Base-by-base conservation (phyloP, 345 rosid genomes). In the Rubroshorea leprosula region DNA sequence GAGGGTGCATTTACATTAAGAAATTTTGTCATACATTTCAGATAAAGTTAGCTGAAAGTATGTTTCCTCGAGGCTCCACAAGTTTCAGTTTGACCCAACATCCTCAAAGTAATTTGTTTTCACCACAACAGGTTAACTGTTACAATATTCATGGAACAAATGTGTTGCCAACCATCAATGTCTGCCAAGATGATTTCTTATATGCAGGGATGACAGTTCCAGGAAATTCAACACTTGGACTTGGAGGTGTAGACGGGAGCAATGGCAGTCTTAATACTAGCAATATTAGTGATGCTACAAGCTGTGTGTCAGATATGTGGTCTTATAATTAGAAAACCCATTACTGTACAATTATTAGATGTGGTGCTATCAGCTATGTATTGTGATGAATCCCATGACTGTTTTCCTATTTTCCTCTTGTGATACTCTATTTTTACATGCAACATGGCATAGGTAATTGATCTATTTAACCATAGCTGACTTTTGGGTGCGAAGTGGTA, bases 31-130 rank as follows among this genome's bases (percentile, higher is more conserved):
- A 5, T 13, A 4, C 4, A 13, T 44, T n/a, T 14, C 45, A 90
- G 97, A 96, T 90, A 71, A 90, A 80, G 73, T 60, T 83, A 68
- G 96, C 89, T 14, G 94, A 90, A 68, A 86, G 77, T 59, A 74
- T 77, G 76, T 78, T 87, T 21, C 58, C 90, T 52, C 75, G 85
- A 73, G 86, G 91, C 4, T 70, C 87, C 0, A 50, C 77, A 6
- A 61, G 71, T 0, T 77, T 84, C 26, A 78, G 67, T 62, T 58
- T 90, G 68, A 84, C 83, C 64, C 87, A 76, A 22, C 77, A 73
- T 59, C 65, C 83, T 44, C 97, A 79, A 38, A 78, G 65, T 55
- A 81, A 68, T 60, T 62, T 80, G 66, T 58, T 27, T 60, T 66
- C 55, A 62, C 79, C 41, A 2, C 41, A 74, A 29, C 66, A 70